Evolutionary conservation across 352 stramenopile genomes (phyloP), one percentile per base, ranked within the genome.

Genomic region (Phytopythium sindhum): DNA sequence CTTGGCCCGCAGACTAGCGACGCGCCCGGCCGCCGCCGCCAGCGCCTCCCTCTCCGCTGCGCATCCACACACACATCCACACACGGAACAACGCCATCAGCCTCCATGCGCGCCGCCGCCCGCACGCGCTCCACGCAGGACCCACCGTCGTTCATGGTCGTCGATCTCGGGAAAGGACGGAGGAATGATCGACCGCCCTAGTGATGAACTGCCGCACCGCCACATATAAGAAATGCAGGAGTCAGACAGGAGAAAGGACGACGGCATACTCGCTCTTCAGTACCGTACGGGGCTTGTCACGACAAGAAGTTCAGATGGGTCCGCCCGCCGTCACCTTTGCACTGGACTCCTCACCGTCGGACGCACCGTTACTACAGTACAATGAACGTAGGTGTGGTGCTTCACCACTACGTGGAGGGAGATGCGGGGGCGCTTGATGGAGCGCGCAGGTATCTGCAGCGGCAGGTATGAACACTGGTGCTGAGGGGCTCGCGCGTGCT

Each of bases 1-100:
- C 81, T 86, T 90, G 51, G 69, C 77, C 54, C 81, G 81, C 50
- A 90, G 61, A 56, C 82, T 87, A 45, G 72, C 70, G 31, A 89
- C 79, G 54, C 81, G 78, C 48, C 79, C 81, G 56, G 73, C 70
- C 37, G 75, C 64, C 23, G 78, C 67, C 37, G 77, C 75, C 61
- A 81, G 66, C 63, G 80, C 72, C 59, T 85, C 78, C 26, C 79
- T 70, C 53, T 86, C 75, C 37, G 86, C 80, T 78, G 63, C 61
- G 14, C 29, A 48, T 17, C 21, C 54, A 54, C 14, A 31, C 47
- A 35, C 45, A 52, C 45, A 50, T 6, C 8, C 44, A 52, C n/a
- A 51, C 44, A 31, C 45, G 21, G 14, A 45, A 56, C 63, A 54
- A 17, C 19, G 5, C 14, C 48, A 29, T 4, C 17, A 35, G 14